Evolutionary conservation across 768 basidiomycete species (phyloP).

Genomic region (Thelephora aurantiotincta): DNA sequence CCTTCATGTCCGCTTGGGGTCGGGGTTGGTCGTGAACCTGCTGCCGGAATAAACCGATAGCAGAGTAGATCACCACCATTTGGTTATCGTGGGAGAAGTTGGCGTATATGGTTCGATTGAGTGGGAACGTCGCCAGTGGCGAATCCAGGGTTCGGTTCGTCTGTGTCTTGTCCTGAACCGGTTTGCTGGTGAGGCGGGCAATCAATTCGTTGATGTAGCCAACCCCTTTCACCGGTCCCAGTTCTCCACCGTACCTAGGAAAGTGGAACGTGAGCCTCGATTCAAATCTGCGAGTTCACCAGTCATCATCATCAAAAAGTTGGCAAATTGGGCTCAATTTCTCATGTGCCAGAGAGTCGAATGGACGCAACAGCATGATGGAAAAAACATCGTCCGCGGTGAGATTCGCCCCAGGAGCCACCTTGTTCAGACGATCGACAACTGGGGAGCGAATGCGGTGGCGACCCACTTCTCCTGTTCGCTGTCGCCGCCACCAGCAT

Average conservation of each 20-base stretch:
- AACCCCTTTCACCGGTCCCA: slow-evolving; percentile 71
- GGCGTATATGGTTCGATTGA: slow-evolving; percentile 47
- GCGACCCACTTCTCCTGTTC: slow-evolving; percentile 38
- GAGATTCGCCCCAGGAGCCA: slow-evolving; percentile 50
- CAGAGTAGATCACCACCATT: slow-evolving; percentile 63
- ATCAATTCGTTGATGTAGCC: slow-evolving; percentile 83
- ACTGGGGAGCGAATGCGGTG: slow-evolving; percentile 32
- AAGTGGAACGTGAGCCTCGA: no score
- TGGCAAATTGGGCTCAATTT: slow-evolving; percentile 51
- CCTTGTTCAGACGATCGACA: slow-evolving; percentile 46
- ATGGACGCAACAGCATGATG: slow-evolving; percentile 66
- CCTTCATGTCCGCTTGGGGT: slow-evolving; percentile 28
- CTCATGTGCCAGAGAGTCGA: slow-evolving; percentile 49
- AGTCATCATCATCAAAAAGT: slow-evolving; percentile 39
- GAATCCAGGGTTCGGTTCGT: slow-evolving; percentile 59
- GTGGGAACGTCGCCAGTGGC: slow-evolving; percentile 54
- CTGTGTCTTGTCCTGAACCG: slow-evolving; percentile 56
- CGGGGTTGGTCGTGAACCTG: slow-evolving; percentile 10
- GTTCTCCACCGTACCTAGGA: slow-evolving; percentile 46
- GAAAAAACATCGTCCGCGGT: slow-evolving; percentile 35
- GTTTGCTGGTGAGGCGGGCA: slow-evolving; percentile 52
- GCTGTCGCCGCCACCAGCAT: no score
- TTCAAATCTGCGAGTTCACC: no score
- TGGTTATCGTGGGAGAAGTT: slow-evolving; percentile 80
- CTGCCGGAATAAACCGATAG: slow-evolving; percentile 32